Evolutionary conservation across 2,329 filamentous ascomycete genomes (phyloP), one percentile per base, ranked within the genome.

Genomic region (Penicillium polonicum): DNA sequence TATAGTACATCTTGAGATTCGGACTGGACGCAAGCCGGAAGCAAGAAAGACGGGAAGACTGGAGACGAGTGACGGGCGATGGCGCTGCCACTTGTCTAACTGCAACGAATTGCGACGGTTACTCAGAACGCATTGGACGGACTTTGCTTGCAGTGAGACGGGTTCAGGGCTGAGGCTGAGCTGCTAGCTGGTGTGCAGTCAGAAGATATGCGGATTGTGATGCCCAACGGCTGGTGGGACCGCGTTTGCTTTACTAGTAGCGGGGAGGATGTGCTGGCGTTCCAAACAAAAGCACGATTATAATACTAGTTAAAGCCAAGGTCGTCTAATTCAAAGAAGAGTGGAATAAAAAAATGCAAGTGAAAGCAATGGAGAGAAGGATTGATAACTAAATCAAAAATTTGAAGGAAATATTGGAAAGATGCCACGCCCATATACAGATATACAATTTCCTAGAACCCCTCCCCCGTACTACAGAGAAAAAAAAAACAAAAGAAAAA

Each of bases 1-100:
- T 79, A 72, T 80, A 80, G 68, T 77, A 78, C 76, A 78, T 78
- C 60, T 67, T 66, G 63, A 60, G 31, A 49, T 48, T 31, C n/a
- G 31, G 43, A 45, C 52, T 19, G 3, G 36, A 12, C n/a, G 51
- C 17, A 43, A 36, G 45, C 21, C 19, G 9, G 9, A 12, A 48
- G 21, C 21, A 5, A 48, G 19, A 48, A 35, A 25, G 31, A 25
- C 15, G 21, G 31, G 39, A 21, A 35, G 21, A 2, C 21, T 21
- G n/a, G 33, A 27, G 33, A 51, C 7, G 7, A 31, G 46, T 21
- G 38, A 36, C n/a, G 21, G 23, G 8, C 3, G 17, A 17, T 27
- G 12, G 49, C 15, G 29, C 29, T 42, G 38, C 46, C 39, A 44
- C 38, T 25, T n/a, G 48, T 55, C 36, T n/a, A 31, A 48, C 21